These are phyloP conservation scores for Penicillium corylophilum DNA, from an alignment of 2,329 filamentous ascomycete genomes.

Conservation along the genomic window DNA sequence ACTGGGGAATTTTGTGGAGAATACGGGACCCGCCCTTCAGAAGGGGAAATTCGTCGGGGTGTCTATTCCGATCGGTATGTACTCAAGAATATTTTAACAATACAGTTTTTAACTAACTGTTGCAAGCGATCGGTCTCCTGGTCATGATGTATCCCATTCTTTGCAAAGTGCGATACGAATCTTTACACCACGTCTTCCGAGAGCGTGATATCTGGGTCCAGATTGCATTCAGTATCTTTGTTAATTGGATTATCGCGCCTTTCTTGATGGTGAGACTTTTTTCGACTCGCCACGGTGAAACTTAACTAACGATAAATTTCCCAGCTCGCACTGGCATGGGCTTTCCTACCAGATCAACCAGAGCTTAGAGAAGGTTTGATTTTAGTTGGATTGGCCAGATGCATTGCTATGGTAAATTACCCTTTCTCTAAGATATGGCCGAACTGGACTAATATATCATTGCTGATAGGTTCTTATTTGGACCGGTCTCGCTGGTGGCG, in stretches of 20 bases:
- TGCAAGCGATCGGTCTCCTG: constrained; percentile 70
- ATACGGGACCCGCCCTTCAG: constrained; percentile 61
- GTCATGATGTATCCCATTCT: constrained; percentile 96
- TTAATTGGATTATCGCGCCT: constrained; percentile 84
- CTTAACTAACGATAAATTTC: background rate
- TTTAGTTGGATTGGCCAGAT: constrained; percentile 78
- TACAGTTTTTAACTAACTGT: background rate
- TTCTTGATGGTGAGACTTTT: constrained; percentile 67
- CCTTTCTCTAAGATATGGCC: background rate
- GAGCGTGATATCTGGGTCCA: constrained; percentile 71
- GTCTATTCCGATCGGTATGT: constrained; percentile 62
- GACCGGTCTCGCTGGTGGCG: constrained; percentile 74
- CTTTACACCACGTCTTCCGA: constrained; percentile 65
- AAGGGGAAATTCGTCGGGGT: constrained; percentile 71
- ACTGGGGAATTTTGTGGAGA: constrained; percentile 71
- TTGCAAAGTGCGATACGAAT: constrained; percentile 81
- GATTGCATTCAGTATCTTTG: constrained; percentile 69
- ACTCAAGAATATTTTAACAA: constrained; percentile 18
- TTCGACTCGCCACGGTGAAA: background rate
- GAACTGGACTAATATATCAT: background rate
- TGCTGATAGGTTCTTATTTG: constrained; percentile 62
- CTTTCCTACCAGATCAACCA: constrained; percentile 53
- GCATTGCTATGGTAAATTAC: constrained; percentile 75
- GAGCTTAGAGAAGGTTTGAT: constrained; percentile 65
- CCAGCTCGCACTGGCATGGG: constrained; percentile 52